Base-by-base conservation (phyloP, 306 rosid species). In the Cajanus cajan region DNA sequence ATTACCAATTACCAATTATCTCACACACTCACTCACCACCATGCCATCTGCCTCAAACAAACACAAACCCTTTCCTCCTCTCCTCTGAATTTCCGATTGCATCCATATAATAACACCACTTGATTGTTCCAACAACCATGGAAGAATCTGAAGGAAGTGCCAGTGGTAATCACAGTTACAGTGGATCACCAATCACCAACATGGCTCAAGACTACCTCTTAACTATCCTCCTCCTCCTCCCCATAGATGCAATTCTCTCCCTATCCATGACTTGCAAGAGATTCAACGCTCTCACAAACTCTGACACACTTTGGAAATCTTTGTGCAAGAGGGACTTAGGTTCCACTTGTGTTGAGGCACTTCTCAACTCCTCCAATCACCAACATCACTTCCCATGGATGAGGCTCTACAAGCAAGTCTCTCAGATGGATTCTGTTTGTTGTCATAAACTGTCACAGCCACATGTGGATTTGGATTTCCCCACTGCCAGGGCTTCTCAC, bases 401-500 rank as follows among this genome's bases (percentile, higher is more conserved):
- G 94, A 87, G 84, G 78, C 83, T 94, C 4, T 94, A 89, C 85
- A 87, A 86, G 86, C 90, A 89, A 70, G 86, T 89, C 8, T 92
- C 73, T 57, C 74, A 66, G 37, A 61, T 92, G 36, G 88, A 92
- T 45, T 88, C 83, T 59, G 89, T 92, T 64, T 78, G 68, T 59
- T 89, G 95, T 71, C 87, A 76, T 68, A 83, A 81, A 74, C 82
- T 61, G 39, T 77, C 80, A 71, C 75, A 82, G 52, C 76, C 88
- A 58, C 85, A 25, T 83, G 74, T 47, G 33, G 83, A 82, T 61
- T 64, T 85, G 81, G 86, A 68, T 64, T 85, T 84, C 22, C 98
- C 98, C 7, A 59, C 80, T 7, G 86, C 98, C 58, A 83, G 97
- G 86, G 98, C 98, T 28, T 94, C 98, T 47, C 98, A 94, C 88